Base-by-base conservation (phyloP, 1,284 basidiomycete genomes). In the Athelia psychrophila region DNA sequence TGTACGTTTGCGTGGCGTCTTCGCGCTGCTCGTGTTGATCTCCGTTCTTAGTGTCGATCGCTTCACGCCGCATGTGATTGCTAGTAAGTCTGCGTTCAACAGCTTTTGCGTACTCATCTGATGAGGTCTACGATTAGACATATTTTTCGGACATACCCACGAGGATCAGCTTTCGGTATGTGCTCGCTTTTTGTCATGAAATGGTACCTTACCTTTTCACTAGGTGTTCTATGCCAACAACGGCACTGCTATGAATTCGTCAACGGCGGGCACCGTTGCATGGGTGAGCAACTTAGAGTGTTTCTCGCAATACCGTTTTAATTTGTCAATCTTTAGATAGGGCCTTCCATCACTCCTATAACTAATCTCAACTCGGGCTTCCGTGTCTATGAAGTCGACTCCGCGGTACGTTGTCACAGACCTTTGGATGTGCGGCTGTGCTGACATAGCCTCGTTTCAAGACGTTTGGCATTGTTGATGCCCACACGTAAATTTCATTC, bases 81-180 rank as follows among this genome's bases (percentile, higher is more conserved):
- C 87, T 25, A 85, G 86, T 84, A 58, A 35, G 82, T 42, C 38
- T 42, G n/a, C n/a, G n/a, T 16, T 16, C 38, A 30, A 30, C 27
- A 30, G 38, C n/a, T 22, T 18, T 42, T 42, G 6, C n/a, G n/a
- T 16, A n/a, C 8, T 18, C n/a, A 9, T 42, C 8, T 22, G 6
- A n/a, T 42, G 16, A 18, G n/a, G 20, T 35, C 25, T 38, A 32
- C 20, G 13, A n/a, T n/a, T 51, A 86, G 84, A 79, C 56, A 82
- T 91, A 44, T 91, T 92, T 72, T 91, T 79, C 60, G 90, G 90
- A 2, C 91, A 93, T 64, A 86, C 87, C 1, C 90, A 93, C 56
- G 88, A 93, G 64, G 91, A 93, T 64, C 79, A 90, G 66, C 65
- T 89, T 51, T 83, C 81, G n/a, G 85, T 85, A 55, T 46, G 79